phyloP scores from a whole-genome alignment of 345 rosid genomes.

The Citrus maxima region DNA sequence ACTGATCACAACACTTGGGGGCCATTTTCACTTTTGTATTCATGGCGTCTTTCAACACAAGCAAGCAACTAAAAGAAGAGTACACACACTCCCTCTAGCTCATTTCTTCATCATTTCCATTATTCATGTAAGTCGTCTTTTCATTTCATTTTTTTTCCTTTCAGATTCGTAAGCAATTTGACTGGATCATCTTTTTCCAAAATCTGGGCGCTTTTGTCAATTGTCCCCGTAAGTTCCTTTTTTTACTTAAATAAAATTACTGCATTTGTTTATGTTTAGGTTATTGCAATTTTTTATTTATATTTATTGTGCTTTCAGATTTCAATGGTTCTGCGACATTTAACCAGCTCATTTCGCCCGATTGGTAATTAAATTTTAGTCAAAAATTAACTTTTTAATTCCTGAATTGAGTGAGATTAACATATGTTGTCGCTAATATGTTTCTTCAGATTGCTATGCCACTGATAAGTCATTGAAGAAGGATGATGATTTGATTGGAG shows the following conservation, averaged over 20 bases:
- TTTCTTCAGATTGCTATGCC: constrained; percentile 23
- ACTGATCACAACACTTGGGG: too few relatives aligned
- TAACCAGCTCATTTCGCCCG: constrained; percentile 23
- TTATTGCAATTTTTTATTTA: background rate
- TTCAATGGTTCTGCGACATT: constrained; percentile 54
- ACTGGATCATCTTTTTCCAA: constrained; percentile 73
- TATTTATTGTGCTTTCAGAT: constrained; percentile 35
- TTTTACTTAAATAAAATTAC: background rate
- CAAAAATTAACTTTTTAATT: background rate
- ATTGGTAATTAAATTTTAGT: constrained; percentile 32
- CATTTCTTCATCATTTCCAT: background rate
- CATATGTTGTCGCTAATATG: background rate
- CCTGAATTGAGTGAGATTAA: background rate
- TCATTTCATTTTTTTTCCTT: background rate
- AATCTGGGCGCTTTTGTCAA: constrained; percentile 56
- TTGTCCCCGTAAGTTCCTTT: constrained; percentile 45
- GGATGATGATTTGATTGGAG: constrained; percentile 31
- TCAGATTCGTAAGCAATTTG: constrained; percentile 85
- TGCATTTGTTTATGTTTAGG: background rate
- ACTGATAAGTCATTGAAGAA: constrained; percentile 34
- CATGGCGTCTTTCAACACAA: constrained; percentile 66
- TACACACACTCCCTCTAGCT: constrained; percentile 12
- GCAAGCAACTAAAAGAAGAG: constrained; percentile 86
- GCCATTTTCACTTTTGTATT: background rate
- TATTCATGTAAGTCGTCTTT: background rate